Conservation (phyloP, 176 grass and related monocot species). For the Chrysopogon serrulatus region DNA sequence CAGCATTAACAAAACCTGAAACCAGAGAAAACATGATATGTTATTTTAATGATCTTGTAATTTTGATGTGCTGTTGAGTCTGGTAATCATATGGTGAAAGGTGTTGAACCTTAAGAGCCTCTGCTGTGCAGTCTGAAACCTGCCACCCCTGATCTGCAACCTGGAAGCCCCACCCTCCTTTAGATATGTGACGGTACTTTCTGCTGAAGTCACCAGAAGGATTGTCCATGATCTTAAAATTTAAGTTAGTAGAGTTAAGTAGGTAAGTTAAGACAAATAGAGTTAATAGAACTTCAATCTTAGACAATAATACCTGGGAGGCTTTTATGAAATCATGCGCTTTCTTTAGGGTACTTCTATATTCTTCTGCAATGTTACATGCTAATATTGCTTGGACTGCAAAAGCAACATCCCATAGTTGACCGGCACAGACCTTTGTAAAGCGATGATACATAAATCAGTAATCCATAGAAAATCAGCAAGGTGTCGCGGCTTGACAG, state of each 20-base stretch:
- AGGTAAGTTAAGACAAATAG: constrained; percentile 12
- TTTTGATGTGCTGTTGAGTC: constrained; percentile 4
- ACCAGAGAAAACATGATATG: background rate
- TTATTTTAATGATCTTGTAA: background rate
- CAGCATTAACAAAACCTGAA: constrained; percentile 57
- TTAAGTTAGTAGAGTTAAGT: constrained; percentile 26
- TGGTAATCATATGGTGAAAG: constrained; percentile 2
- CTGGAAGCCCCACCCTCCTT: constrained; percentile 76
- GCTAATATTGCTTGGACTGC: constrained; percentile 72
- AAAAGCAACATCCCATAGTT: constrained; percentile 69
- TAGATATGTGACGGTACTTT: constrained; percentile 61
- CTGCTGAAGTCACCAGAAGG: constrained; percentile 50
- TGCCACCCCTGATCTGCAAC: constrained; percentile 68
- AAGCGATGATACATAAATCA: background rate
- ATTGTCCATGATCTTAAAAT: constrained; percentile 64
- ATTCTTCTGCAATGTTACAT: constrained; percentile 37
- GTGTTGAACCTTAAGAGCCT: constrained; percentile 67
- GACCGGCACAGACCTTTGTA: constrained; percentile 42
- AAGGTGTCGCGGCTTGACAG: background rate
- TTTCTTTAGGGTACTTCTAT: constrained; percentile 55
- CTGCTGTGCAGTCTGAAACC: constrained; percentile 83
- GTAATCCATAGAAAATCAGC: no score
- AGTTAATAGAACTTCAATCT: constrained; percentile 7
- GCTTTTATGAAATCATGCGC: constrained; percentile 62
- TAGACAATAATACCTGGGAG: constrained; percentile 51